Evolutionary conservation across 1,139 yeast species (phyloP).

Genomic region (Candida buenavistaensis): DNA sequence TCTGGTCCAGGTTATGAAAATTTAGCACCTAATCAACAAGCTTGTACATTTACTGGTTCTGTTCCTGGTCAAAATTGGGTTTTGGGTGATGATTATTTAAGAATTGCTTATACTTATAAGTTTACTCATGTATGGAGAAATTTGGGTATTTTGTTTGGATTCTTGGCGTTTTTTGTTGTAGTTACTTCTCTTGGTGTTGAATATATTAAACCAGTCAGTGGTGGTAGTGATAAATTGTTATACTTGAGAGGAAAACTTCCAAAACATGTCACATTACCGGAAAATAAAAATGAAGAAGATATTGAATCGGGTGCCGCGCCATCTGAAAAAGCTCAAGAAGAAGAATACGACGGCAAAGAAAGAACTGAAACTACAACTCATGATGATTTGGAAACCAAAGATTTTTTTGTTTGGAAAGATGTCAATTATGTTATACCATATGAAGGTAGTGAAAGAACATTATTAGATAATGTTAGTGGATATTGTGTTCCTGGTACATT

Average conservation of each 20-base stretch:
- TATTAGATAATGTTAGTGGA: constrained; percentile 60
- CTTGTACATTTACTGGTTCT: constrained; percentile 54
- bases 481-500: constrained; percentile 67
- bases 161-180: constrained; percentile 49
- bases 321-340: background rate
- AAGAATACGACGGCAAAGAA: constrained; percentile 3
- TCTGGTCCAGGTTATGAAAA: constrained; percentile 50
- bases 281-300: constrained; percentile 17
- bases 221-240: constrained; percentile 59
- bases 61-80: constrained; percentile 44
- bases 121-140: constrained; percentile 63
- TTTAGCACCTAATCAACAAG: constrained; percentile 37
- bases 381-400: constrained; percentile 29
- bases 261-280: constrained; percentile 19
- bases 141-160: constrained; percentile 59
- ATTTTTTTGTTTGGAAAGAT: constrained; percentile 45
- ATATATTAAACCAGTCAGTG: constrained; percentile 48
- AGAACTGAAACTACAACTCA: constrained; percentile 34
- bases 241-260: constrained; percentile 59
- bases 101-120: constrained; percentile 40
- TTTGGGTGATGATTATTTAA: constrained; percentile 49
- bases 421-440: constrained; percentile 42
- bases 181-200: constrained; percentile 52
- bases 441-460: constrained; percentile 43
- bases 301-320: constrained; percentile 11